phyloP scores from a whole-genome alignment of 805 yeast species.

The Yamadazyma sp. region DNA sequence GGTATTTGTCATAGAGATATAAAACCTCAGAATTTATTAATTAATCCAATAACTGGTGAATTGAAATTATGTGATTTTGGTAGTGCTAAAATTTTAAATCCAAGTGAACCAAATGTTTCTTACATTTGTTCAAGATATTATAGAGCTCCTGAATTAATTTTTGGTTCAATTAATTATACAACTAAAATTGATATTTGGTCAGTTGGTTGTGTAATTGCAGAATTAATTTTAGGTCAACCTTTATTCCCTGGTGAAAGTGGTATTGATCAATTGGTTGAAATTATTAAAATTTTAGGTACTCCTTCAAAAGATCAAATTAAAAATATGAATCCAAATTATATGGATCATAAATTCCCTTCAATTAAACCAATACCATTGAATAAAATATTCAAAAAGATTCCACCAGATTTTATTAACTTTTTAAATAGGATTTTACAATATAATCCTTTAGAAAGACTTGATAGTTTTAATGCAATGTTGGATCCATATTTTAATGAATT shows the following conservation, averaged over 20 bases:
- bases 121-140: constrained; percentile 96
- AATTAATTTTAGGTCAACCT: constrained; percentile 91
- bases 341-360: constrained; percentile 94
- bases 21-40: constrained; percentile 83
- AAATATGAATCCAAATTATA: constrained; percentile 94
- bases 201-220: constrained; percentile 98
- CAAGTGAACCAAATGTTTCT: constrained; percentile 90
- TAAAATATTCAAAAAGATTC: constrained; percentile 60
- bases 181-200: constrained; percentile 98
- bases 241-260: constrained; percentile 98
- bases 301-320: constrained; percentile 89
- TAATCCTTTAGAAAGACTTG: constrained; percentile 63
- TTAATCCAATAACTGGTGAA: constrained; percentile 81
- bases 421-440: constrained; percentile 59
- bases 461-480: constrained; percentile 52
- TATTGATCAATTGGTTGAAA: constrained; percentile 94
- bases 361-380: constrained; percentile 74
- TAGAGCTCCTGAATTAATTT: constrained; percentile 95
- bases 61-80: constrained; percentile 96
- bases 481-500: constrained; percentile 57
- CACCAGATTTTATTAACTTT: constrained; percentile 53
- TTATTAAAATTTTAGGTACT: constrained; percentile 92
- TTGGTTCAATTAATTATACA: constrained; percentile 95
- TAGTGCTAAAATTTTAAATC: constrained; percentile 85
- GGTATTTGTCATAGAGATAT: constrained; percentile 93